Conservation (phyloP, 192 early-diverging fungal genomes). For the Spinellus fusiger region DNA sequence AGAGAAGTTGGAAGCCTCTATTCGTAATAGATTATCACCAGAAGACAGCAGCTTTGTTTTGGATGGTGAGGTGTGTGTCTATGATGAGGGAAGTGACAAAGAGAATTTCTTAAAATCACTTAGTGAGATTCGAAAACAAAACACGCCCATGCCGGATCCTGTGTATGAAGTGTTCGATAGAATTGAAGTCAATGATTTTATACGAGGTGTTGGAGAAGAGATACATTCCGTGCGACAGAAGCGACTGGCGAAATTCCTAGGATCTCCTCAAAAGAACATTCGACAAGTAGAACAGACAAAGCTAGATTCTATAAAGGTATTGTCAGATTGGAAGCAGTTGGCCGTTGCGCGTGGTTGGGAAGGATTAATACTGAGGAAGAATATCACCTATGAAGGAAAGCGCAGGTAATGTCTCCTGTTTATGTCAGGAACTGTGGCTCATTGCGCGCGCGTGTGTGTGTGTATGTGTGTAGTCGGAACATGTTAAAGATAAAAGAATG, state of each 20-base stretch:
- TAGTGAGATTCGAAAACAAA: constrained; percentile 13
- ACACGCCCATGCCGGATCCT: constrained; percentile 19
- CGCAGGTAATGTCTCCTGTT: constrained; percentile 31
- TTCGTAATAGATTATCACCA: background rate
- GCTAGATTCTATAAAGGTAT: constrained; percentile 24
- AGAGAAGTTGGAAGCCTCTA: constrained; percentile 8
- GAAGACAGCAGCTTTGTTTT: constrained; percentile 24
- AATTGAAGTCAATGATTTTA: constrained; percentile 30
- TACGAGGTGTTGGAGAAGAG: constrained; percentile 8
- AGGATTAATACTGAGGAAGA: constrained; percentile 42
- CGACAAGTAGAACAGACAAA: constrained; percentile 22
- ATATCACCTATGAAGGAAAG: constrained; percentile 47
- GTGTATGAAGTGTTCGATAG: constrained; percentile 47
- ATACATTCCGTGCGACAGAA: constrained; percentile 28
- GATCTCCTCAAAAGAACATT: background rate
- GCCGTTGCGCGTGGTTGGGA: constrained; percentile 43
- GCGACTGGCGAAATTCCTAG: constrained; percentile 8
- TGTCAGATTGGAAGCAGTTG: constrained; percentile 21
- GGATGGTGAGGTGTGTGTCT: constrained; percentile 48
- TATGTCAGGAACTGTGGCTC: background rate
- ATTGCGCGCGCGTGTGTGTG: background rate
- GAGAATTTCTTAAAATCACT: constrained; percentile 24
- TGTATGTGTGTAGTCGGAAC: constrained; percentile 28
- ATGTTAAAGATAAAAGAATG: constrained; percentile 50
- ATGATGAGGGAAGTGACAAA: constrained; percentile 4